Base-by-base conservation (phyloP, 768 basidiomycete genomes). In the Phylloporus rhodoxanthus region DNA sequence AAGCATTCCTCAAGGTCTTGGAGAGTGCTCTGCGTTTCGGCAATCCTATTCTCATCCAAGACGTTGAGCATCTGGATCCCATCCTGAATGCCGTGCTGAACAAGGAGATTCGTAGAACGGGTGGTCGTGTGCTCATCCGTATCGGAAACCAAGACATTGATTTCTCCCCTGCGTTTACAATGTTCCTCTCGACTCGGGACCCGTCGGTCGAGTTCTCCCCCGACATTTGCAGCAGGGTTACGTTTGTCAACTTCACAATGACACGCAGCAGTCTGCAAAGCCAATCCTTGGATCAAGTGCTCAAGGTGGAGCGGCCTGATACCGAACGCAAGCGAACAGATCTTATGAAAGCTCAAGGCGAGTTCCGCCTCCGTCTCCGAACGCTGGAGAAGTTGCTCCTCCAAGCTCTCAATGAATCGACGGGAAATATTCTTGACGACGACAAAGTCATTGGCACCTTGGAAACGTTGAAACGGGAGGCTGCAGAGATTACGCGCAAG, bases 11-110 rank as follows among this genome's bases (percentile, higher is more conserved):
- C 61, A 99, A 99, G 70, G 93, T 96, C 38, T 73, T 99, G 57
- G 96, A 99, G 70, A 94, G 91, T 58, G 95, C 96, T n/a, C 79
- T 99, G 50, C 93, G 96, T 38, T 99, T 99, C 65, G 96, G 96
- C 25, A 98, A 96, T 58, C 93, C 96, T 1, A 76, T 99, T 9
- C 80, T 99, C 43, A 97, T 99, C 52, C 93, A 98, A 66, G 95
- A 99, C 56, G 96, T 98, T 37, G 96, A 98, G 64, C 89, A 92
- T 59, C 80, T 98, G 19, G 96, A 99, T 64, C 96, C 96, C 5
- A 96, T 98, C 57, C 75, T 99, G 48, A 99, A 99, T 61, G 87
- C 93, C 2, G 94, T 99, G 25, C 77, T 99, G 56, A 99, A 99
- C 76, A 91, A 84, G 61, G 96, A 99, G 70, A 91, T 97, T 44